phyloP scores from a whole-genome alignment of 306 rosid genomes.

The Fagus sylvatica region DNA sequence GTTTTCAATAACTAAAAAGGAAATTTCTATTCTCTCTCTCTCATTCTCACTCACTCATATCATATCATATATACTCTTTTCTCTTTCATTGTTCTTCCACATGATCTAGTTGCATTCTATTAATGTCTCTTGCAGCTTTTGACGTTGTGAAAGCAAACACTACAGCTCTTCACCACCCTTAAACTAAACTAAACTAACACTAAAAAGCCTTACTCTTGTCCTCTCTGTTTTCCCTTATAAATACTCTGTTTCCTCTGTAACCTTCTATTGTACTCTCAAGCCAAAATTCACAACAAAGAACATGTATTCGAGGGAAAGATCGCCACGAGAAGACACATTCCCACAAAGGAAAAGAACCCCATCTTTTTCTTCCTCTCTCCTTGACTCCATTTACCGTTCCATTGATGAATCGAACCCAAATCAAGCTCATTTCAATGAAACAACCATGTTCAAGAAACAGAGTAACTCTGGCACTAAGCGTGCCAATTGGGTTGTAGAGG shows the following conservation, averaged over 20 bases:
- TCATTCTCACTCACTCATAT: too few relatives aligned
- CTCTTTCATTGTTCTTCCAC: constrained; percentile 38
- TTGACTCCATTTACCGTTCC: constrained; percentile 60
- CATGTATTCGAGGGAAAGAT: constrained; percentile 42
- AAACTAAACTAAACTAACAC: constrained; percentile 17
- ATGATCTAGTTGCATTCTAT: constrained; percentile 41
- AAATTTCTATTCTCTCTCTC: neutral
- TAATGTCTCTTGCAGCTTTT: constrained; percentile 46
- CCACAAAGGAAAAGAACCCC: constrained; percentile 67
- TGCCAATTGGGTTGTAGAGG: neutral
- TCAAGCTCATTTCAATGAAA: constrained; percentile 22
- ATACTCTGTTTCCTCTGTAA: neutral
- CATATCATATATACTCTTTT: too few relatives aligned
- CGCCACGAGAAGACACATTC: constrained; percentile 18
- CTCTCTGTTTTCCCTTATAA: constrained; percentile 17
- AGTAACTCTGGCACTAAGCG: constrained; percentile 2
- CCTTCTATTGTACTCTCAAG: neutral
- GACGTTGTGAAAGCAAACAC: constrained; percentile 54
- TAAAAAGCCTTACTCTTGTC: neutral
- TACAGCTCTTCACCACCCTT: constrained; percentile 44
- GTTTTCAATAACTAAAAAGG: neutral
- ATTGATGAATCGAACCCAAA: constrained; percentile 48
- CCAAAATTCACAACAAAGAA: neutral
- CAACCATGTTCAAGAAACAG: constrained; percentile 29
- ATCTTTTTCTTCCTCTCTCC: constrained; percentile 69